Base-by-base conservation (phyloP, 345 rosid species). In the Tarenaya hassleriana region DNA sequence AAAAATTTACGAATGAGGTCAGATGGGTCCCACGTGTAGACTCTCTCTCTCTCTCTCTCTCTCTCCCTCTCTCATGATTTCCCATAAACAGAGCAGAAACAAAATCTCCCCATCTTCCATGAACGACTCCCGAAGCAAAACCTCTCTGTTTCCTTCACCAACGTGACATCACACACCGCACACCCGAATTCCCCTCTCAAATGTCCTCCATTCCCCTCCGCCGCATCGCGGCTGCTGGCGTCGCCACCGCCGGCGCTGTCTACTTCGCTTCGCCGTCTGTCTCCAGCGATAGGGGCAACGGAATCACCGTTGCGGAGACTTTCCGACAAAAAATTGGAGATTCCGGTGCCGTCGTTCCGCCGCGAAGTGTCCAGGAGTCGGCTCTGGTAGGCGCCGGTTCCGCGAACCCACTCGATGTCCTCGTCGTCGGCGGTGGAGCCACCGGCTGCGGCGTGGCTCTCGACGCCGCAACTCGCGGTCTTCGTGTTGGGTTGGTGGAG, bases 351-450 rank as follows among this genome's bases (percentile, higher is more conserved):
- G 60, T 52, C 5, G 62, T 84, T 20, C 94, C 94, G 20, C 68
- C 89, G n/a, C 70, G 94, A 31, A 64, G 61, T 15, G 69, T 48
- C 4, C 89, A 81, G 67, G 76, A 79, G 55, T 74, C 79, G 12
- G 64, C 71, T 41, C 63, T 84, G 64, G 40, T 71, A 9, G 73
- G 71, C 43, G 46, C 89, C 16, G 72, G 64, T 48, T 49, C 73
- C 1, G 59, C 50, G 14, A 74, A 70, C 29, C 89, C 89, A 4
- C 73, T 84, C 46, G 94, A 84, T 57, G 58, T 84, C 57, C 82
- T 84, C 27, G 84, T 84, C 7, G 68, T 84, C 7, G 89, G 94
- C 10, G 86, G 94, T 12, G 94, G 94, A 40, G 94, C 89, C 79
- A 81, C 94, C 2, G 94, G 94, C 10, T 62, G 69, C 46, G 94